Evolutionary conservation across 805 yeast genomes (phyloP).

Genomic region (Wickerhamiella azymoides): DNA sequence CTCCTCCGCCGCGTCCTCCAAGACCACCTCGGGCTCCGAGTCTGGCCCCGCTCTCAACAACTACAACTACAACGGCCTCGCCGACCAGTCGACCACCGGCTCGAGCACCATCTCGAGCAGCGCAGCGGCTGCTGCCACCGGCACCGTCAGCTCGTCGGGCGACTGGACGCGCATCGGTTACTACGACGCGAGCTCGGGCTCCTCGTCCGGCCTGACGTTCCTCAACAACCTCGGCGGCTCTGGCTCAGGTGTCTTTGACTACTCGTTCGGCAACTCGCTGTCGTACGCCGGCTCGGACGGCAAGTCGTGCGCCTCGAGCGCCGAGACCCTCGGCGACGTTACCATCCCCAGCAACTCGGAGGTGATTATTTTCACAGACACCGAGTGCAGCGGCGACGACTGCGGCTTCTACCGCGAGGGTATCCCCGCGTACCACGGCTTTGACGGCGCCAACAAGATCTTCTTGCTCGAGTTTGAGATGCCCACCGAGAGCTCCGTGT

Average conservation of each 20-base stretch:
- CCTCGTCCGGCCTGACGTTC: conserved; percentile 60
- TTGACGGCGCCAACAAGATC: conserved; percentile 69
- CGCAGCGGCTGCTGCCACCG: conserved; percentile 14
- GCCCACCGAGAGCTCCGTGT: conserved; percentile 53
- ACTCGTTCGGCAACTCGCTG: conserved; percentile 81
- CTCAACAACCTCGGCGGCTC: conserved; percentile 70
- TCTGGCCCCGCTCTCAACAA: conserved; percentile 8
- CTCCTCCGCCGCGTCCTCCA: conserved; percentile 4
- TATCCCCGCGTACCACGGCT: conserved; percentile 91
- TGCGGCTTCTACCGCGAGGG: conserved; percentile 83
- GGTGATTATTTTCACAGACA: conserved; percentile 61
- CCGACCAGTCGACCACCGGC: conserved; percentile 19
- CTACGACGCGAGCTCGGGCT: conserved; percentile 51
- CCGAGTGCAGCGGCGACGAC: conserved; percentile 27
- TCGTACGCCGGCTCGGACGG: conserved; percentile 75
- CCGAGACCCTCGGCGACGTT: conserved; percentile 56
- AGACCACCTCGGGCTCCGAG: conserved; percentile 8
- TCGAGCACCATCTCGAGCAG: conserved; percentile 17
- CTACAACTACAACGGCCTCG: conserved; percentile 18
- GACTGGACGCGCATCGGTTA: conserved; percentile 69
- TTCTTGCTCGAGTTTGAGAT: conserved; percentile 87
- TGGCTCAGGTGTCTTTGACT: conserved; percentile 81
- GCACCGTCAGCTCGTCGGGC: conserved; percentile 26
- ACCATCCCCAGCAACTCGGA: conserved; percentile 63
- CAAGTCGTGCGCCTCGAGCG: conserved; percentile 50